Conservation (phyloP, 352 stramenopile species). For the Pythium coloratum region DNA sequence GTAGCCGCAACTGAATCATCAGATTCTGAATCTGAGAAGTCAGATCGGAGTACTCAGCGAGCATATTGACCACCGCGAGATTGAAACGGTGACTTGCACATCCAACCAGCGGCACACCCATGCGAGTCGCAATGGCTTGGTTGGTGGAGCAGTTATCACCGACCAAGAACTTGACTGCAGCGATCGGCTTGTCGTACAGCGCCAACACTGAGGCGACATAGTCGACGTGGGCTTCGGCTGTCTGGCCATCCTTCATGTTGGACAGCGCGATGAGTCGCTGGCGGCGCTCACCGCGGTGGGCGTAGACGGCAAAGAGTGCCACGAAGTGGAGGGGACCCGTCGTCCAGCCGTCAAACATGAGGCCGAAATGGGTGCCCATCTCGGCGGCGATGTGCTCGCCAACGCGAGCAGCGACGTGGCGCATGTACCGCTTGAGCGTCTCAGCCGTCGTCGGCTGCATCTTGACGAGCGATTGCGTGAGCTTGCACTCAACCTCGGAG, state of each 20-base stretch:
- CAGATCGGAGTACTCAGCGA: background rate
- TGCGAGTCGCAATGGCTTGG: conserved; percentile 12
- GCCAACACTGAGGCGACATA: conserved; percentile 1
- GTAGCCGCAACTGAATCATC: background rate
- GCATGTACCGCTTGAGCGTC: conserved; percentile 7
- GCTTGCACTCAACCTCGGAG: conserved; percentile 4
- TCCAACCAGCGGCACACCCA: conserved; percentile 14
- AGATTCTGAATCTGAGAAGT: conserved; percentile 1
- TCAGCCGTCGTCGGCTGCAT: background rate
- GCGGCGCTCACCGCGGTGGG: background rate
- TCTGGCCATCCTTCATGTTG: background rate
- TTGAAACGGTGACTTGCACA: conserved; percentile 23
- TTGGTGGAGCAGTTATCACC: conserved; percentile 25
- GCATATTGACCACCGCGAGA: conserved; percentile 6
- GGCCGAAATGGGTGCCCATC: conserved; percentile 10
- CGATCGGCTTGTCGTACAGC: conserved; percentile 27
- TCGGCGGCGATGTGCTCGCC: conserved; percentile 11
- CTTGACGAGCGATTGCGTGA: conserved; percentile 2
- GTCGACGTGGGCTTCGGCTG: background rate
- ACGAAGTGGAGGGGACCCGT: background rate
- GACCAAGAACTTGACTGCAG: conserved; percentile 24
- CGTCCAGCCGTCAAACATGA: conserved; percentile 14
- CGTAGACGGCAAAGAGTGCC: conserved; percentile 4
- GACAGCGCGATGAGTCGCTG: background rate
- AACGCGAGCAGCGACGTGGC: conserved; percentile 5